Conservation (phyloP, 257 asterid species). For the Sherardia arvensis region DNA sequence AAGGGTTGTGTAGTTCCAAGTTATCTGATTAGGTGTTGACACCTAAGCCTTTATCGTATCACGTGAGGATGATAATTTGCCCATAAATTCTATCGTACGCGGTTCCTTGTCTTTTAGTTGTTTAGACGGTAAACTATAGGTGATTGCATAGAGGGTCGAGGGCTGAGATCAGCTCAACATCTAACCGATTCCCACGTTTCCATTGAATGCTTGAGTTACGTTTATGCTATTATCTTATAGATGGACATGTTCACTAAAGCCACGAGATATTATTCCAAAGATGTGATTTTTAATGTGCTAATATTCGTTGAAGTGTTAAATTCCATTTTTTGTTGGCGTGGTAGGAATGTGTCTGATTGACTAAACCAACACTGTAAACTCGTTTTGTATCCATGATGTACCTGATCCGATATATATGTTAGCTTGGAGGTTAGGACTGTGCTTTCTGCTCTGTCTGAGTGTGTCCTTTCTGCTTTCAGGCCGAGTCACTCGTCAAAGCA, state of each 20-base stretch:
- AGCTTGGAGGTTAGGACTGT: background rate
- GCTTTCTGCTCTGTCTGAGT: background rate
- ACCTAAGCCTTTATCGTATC: background rate
- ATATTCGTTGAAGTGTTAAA: background rate
- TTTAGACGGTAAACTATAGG: background rate
- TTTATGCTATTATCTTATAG: background rate
- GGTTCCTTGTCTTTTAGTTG: background rate
- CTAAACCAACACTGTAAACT: background rate
- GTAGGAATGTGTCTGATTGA: background rate
- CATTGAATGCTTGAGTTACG: background rate
- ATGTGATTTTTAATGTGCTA: background rate
- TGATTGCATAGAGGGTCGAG: too few species aligned
- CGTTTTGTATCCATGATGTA: background rate
- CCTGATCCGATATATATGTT: background rate
- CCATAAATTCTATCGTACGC: background rate
- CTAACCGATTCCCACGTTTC: background rate
- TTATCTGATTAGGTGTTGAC: background rate
- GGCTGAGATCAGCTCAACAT: background rate
- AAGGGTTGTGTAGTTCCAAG: background rate
- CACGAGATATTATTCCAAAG: background rate
- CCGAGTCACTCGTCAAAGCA: conserved; percentile 79
- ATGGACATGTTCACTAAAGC: background rate
- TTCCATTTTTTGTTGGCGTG: background rate
- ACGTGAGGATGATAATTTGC: background rate
- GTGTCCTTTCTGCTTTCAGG: conserved; percentile 31